A percentile compares a stretch with the other conserved stretches of the same genome.
Evolutionary conservation across 225 moss, liverwort and hornwort genomes (phyloP).

Genomic region (Thuidium tamariscinum): DNA sequence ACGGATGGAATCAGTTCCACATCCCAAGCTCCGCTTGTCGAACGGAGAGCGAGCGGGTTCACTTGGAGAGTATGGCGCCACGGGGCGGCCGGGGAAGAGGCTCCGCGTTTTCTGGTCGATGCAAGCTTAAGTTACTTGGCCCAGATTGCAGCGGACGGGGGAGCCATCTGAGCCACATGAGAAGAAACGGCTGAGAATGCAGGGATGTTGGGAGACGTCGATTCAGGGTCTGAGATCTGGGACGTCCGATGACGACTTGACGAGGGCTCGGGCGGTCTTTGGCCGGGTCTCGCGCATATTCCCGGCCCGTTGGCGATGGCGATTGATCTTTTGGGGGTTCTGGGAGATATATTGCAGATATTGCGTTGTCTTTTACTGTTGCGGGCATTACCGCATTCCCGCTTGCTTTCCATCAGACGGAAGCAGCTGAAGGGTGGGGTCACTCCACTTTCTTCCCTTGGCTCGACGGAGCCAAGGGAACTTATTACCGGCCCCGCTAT

Average conservation of each 20-base stretch:
- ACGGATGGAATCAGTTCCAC: neutral
- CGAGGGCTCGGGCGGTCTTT: neutral
- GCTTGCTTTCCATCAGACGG: neutral
- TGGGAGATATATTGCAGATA: neutral
- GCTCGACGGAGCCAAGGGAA: neutral
- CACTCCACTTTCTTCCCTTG: neutral
- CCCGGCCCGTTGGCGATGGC: neutral
- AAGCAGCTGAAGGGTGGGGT: neutral
- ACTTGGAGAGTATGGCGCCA: neutral
- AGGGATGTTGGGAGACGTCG: neutral
- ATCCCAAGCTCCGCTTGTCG: neutral
- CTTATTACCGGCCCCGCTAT: neutral
- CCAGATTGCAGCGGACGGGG: neutral
- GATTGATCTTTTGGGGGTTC: neutral
- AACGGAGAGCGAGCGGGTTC: neutral
- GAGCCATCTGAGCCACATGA: neutral
- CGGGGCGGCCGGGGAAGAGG: neutral
- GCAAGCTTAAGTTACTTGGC: too few relatives aligned
- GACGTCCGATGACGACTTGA: neutral
- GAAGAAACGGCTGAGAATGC: neutral
- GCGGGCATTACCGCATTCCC: neutral
- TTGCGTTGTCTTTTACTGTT: neutral
- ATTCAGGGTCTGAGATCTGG: neutral
- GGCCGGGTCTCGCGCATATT: neutral
- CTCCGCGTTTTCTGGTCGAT: neutral